A percentile compares a stretch with the other conserved stretches of the same genome.
Conservation (phyloP, 2,329 filamentous ascomycete genomes). For the Pyrenophora teres region DNA sequence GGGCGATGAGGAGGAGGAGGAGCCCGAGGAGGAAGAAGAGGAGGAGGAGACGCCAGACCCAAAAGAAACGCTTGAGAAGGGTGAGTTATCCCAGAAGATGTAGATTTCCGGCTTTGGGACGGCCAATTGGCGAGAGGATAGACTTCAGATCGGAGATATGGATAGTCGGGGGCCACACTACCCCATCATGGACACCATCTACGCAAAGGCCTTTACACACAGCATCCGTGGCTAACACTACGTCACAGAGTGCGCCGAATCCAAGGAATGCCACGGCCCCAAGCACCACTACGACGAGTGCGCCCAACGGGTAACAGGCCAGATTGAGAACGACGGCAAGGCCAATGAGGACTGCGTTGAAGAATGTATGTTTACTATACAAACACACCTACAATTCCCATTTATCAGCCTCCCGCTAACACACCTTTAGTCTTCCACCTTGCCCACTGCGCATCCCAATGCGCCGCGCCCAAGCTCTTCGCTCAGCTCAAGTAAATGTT, state of each 20-base stretch:
- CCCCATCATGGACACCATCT: neutral
- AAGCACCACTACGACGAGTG: conserved; percentile 99
- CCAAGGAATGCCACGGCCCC: conserved; percentile 78
- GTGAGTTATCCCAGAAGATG: conserved; percentile 62
- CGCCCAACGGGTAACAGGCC: conserved; percentile 82
- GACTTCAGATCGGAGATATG: no score
- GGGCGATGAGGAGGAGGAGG: conserved; percentile 62
- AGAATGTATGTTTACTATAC: conserved; percentile 76
- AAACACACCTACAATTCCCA: neutral
- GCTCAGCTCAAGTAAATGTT: conserved; percentile 78
- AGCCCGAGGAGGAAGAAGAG: conserved; percentile 80
- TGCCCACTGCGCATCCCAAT: conserved; percentile 89
- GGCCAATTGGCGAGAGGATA: neutral
- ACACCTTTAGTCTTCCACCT: conserved; percentile 88
- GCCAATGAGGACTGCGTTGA: conserved; percentile 96
- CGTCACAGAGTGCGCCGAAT: conserved; percentile 81
- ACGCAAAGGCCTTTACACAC: neutral
- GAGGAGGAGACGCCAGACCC: conserved; percentile 82
- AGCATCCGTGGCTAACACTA: conserved; percentile 26
- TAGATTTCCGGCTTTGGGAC: neutral
- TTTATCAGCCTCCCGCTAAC: conserved; percentile 9
- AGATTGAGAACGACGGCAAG: conserved; percentile 72
- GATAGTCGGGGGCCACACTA: neutral
- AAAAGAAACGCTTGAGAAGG: conserved; percentile 88
- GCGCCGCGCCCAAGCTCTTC: conserved; percentile 96